Base-by-base conservation (phyloP, 1,139 yeast genomes). In the Candida sanyaensis region DNA sequence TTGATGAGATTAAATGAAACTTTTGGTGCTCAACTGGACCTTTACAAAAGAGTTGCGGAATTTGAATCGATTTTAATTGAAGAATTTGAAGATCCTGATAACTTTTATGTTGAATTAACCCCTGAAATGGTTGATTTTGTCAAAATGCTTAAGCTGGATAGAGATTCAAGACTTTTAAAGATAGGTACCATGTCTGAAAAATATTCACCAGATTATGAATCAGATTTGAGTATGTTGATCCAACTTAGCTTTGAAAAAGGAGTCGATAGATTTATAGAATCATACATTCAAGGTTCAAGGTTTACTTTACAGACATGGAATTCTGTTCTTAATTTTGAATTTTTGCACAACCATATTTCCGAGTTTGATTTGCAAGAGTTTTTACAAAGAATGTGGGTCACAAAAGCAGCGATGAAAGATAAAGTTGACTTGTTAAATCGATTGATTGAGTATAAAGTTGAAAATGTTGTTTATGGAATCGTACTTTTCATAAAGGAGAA, bases 1-100 rank as follows among this genome's bases (percentile, higher is more conserved):
- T 56, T 73, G 41, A 57, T 64, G 58, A 49, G 53, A 4, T 41
- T 33, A 5, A 21, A 41, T n/a, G 44, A 41, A 13, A 12, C 24
- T 11, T 33, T 23, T 33, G 28, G 37, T 10, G 12, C 21, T 13
- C 11, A 41, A 27, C 44, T 41, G 44, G 33, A 33, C 2, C 37
- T 41, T 17, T 57, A 54, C 46, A 36, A 51, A 13, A 66, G 64
- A 50, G 56, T 71, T 21, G 50, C 65, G 12, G 56, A 65, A 27
- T 65, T 63, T 47, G 71, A 71, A 56, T 66, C 84, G 1, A 64
- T 68, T 27, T 56, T 83, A 51, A 64, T 81, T 17, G 67, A 75
- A 42, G 78, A 77, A 59, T 73, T 82, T 45, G 79, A 79, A 56
- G 83, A 81, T 53, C 64, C 81, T 28, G 83, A 79, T 42, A 69